Evolutionary conservation across 1,139 yeast genomes (phyloP).

Genomic region (Hanseniaspora sp.): DNA sequence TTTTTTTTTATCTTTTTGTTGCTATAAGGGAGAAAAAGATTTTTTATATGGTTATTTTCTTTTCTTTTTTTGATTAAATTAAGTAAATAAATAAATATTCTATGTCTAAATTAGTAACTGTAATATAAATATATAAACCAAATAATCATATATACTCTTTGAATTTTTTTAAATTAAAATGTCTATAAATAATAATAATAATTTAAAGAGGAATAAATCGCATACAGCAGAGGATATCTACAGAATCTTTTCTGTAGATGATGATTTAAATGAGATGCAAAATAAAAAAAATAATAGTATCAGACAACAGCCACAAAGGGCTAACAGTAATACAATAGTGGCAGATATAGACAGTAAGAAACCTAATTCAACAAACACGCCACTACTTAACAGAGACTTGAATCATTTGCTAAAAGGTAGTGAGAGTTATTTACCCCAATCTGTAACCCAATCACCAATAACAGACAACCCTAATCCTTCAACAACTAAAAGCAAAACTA

Average conservation of each 20-base stretch:
- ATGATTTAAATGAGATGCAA: conserved; percentile 46
- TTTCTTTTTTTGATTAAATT: no score
- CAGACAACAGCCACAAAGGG: no score
- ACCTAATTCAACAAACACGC: not conserved
- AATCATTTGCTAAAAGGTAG: not conserved
- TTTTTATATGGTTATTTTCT: no score
- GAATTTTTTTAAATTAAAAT: no score
- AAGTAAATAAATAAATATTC: no score
- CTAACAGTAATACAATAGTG: not conserved
- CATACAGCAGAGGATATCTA: conserved; percentile 20
- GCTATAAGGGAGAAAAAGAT: no score
- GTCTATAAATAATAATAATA: conserved; percentile 14
- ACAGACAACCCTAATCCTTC: no score
- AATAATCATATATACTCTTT: no score
- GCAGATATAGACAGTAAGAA: not conserved
- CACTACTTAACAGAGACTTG: not conserved
- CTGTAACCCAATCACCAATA: not conserved
- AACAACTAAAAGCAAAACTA: not conserved
- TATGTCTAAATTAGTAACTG: no score
- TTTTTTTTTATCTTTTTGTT: no score
- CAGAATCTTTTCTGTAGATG: conserved; percentile 59
- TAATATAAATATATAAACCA: no score
- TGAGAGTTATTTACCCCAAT: not conserved
- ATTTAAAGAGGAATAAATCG: conserved; percentile 20
- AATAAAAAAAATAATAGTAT: no score